Evolutionary conservation across 768 basidiomycete species (phyloP).

Genomic region (Rhizopogon roseolus): DNA sequence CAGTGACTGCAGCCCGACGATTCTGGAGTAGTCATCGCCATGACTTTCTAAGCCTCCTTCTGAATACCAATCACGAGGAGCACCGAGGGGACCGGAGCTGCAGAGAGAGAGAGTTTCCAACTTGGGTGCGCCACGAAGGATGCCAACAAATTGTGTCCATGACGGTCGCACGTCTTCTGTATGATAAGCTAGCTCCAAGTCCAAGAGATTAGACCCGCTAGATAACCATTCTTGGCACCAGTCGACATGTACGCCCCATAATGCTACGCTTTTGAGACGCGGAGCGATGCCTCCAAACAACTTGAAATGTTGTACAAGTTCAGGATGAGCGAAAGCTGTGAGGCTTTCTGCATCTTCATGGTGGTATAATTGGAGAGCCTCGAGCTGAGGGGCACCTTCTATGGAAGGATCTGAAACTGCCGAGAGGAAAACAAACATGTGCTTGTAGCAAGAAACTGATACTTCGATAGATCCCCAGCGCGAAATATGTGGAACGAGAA

Average conservation of each 20-base stretch:
- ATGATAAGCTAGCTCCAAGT: slow-evolving; percentile 61
- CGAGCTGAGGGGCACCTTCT: slow-evolving; percentile 48
- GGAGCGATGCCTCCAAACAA: slow-evolving; percentile 54
- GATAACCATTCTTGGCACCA: slow-evolving; percentile 45
- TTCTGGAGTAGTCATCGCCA: slow-evolving; percentile 22
- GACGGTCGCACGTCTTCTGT: slow-evolving; percentile 58
- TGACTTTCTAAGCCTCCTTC: slow-evolving; percentile 12
- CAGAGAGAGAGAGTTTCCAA: slow-evolving; percentile 49
- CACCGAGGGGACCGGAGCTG: slow-evolving; percentile 51
- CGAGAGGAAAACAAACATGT: slow-evolving; percentile 40
- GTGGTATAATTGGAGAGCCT: slow-evolving; percentile 50
- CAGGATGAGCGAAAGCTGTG: slow-evolving; percentile 10
- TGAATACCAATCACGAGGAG: slow-evolving; percentile 31
- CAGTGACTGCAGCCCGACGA: slow-evolving; percentile 26
- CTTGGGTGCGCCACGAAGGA: slow-evolving; percentile 49
- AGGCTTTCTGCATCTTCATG: slow-evolving; percentile 42
- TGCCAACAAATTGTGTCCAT: slow-evolving; percentile 45
- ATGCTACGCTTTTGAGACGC: slow-evolving; percentile 37
- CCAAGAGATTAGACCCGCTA: slow-evolving; percentile 29
- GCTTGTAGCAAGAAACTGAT: slow-evolving; percentile 39
- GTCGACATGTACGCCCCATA: slow-evolving; percentile 71
- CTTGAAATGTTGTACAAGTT: slow-evolving; percentile 34
- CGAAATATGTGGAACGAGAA: slow-evolving; percentile 47
- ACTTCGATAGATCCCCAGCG: slow-evolving; percentile 53
- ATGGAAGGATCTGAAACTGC: slow-evolving; percentile 34